Percentiles rank a stretch among this genome's conserved stretches.
phyloP scores from a whole-genome alignment of 139 green algal genomes.

The Tetraselmis chui region DNA sequence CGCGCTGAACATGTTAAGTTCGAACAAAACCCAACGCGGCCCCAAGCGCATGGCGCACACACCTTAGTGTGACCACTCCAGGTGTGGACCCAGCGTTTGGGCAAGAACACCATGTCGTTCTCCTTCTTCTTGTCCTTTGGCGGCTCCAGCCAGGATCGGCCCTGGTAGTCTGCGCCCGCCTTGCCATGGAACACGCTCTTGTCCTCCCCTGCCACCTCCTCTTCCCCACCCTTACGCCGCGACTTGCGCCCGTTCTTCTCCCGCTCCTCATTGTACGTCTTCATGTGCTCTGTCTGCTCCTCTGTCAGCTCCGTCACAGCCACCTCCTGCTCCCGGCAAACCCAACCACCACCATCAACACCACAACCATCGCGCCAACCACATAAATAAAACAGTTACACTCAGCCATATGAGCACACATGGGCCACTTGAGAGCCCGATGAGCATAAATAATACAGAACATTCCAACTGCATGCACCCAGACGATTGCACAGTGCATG shows the following conservation, averaged over 20 bases:
- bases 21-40: too few species aligned
- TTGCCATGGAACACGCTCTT: slow-evolving; percentile 49
- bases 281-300: slow-evolving; percentile 82
- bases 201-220: slow-evolving; percentile 28
- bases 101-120: slow-evolving; percentile 78
- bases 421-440: too few species aligned
- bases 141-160: slow-evolving; percentile 55
- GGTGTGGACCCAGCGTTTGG: slow-evolving; percentile 87
- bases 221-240: slow-evolving; percentile 19
- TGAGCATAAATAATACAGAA: too few species aligned
- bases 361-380: too few species aligned
- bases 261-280: slow-evolving; percentile 10
- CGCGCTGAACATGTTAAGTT: too few species aligned
- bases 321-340: too few species aligned
- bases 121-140: slow-evolving; percentile 45
- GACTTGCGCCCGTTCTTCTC: neutral
- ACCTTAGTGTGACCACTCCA: slow-evolving; percentile 89
- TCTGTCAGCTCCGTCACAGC: slow-evolving; percentile 58
- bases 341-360: too few species aligned
- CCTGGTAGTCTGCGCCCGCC: slow-evolving; percentile 20
- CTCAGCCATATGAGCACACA: too few species aligned
- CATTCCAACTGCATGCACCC: too few species aligned
- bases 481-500: too few species aligned
- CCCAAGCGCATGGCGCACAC: neutral
- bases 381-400: too few species aligned